Evolutionary conservation across 805 yeast genomes (phyloP).

Genomic region (Kurtzmaniella cleridarum): DNA sequence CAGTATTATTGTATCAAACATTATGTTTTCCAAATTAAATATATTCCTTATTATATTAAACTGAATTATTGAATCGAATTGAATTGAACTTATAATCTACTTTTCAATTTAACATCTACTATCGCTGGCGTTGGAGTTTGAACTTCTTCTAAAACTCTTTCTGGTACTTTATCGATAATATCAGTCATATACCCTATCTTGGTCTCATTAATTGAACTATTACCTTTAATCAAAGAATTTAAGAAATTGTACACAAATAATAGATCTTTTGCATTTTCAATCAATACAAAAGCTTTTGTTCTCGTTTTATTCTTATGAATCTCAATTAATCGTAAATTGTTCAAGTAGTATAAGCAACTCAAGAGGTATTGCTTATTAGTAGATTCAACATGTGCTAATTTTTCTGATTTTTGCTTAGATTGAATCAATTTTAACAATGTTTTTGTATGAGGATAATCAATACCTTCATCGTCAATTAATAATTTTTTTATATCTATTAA

Average conservation of each 20-base stretch:
- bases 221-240: conserved; percentile 2
- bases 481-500: conserved; percentile 14
- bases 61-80: too few species aligned
- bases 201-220: conserved; percentile 12
- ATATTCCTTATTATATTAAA: too few species aligned
- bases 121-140: neutral
- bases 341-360: conserved; percentile 32
- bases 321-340: conserved; percentile 27
- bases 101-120: conserved; percentile 2
- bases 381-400: conserved; percentile 22
- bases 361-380: conserved; percentile 38
- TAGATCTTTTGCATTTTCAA: conserved; percentile 24
- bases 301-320: conserved; percentile 38
- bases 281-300: conserved; percentile 34
- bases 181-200: conserved; percentile 28
- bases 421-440: conserved; percentile 23
- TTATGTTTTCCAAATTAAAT: too few species aligned
- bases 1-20: too few species aligned
- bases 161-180: conserved; percentile 25
- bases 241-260: conserved; percentile 6
- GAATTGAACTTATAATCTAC: neutral
- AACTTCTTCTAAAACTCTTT: conserved; percentile 7
- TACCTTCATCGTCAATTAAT: conserved; percentile 17
- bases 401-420: conserved; percentile 11
- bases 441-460: conserved; percentile 30